Evolutionary conservation across 371 early-diverging fungal species (phyloP).

Genomic region (Mucor saturninus): DNA sequence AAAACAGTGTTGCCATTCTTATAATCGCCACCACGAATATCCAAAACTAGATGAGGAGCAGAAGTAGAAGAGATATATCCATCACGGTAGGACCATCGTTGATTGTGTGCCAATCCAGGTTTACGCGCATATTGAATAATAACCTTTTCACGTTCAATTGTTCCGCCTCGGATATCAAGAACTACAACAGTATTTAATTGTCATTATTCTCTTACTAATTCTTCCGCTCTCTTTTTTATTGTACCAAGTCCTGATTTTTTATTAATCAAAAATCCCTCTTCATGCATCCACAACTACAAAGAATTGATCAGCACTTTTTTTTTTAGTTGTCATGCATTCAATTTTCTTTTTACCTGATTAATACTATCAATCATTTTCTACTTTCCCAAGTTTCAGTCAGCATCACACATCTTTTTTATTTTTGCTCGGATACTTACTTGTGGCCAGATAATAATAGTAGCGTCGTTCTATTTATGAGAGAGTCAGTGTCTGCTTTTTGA

Average conservation of each 20-base stretch:
- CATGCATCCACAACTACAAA: slow-evolving; percentile 54
- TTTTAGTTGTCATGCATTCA: background rate
- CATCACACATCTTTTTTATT: background rate
- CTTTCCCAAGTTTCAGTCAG: background rate
- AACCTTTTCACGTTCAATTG: slow-evolving; percentile 44
- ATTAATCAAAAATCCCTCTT: slow-evolving; percentile 57
- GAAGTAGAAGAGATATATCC: slow-evolving; percentile 49
- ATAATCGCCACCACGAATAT: slow-evolving; percentile 39
- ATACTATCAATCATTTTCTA: slow-evolving; percentile 56
- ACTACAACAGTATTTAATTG: slow-evolving; percentile 21
- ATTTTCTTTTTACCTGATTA: slow-evolving; percentile 41
- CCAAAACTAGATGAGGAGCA: slow-evolving; percentile 46
- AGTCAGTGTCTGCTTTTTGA: background rate
- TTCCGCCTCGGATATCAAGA: slow-evolving; percentile 53
- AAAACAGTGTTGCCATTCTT: slow-evolving; percentile 43
- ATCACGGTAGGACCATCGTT: slow-evolving; percentile 53
- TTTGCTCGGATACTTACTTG: slow-evolving; percentile 32
- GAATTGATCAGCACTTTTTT: background rate
- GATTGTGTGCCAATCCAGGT: slow-evolving; percentile 54
- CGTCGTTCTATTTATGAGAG: slow-evolving; percentile 42
- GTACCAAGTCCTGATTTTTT: slow-evolving; percentile 56
- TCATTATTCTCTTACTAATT: background rate
- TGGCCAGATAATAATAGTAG: slow-evolving; percentile 54
- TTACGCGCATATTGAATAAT: slow-evolving; percentile 58
- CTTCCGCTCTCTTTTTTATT: background rate